Evolutionary conservation across 495 filamentous ascomycete species (phyloP).

Genomic region (Achaetomiella virescens): DNA sequence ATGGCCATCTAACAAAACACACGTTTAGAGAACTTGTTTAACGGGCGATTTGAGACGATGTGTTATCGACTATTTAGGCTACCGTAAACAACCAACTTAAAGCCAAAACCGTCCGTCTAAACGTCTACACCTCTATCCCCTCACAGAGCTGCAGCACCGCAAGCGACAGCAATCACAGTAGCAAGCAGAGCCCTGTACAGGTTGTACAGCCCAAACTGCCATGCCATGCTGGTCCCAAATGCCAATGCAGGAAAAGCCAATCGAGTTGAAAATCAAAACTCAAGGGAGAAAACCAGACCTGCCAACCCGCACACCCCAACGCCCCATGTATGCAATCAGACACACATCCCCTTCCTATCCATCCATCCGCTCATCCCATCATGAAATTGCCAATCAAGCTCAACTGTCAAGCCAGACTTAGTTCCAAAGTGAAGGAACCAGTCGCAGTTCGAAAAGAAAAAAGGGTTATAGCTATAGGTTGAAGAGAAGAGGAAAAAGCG

Average conservation of each 20-base stretch:
- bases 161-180: background rate
- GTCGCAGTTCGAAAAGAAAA: background rate
- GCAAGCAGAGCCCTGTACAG: background rate
- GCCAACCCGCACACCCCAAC: background rate
- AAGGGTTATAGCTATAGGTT: background rate
- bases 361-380: constrained; percentile 2
- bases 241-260: background rate
- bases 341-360: background rate
- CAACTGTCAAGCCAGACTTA: background rate
- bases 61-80: background rate
- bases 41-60: background rate
- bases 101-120: background rate
- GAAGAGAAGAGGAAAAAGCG: background rate
- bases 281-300: background rate
- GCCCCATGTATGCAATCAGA: constrained; percentile 9
- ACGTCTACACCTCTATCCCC: background rate
- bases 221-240: background rate
- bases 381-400: background rate
- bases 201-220: background rate
- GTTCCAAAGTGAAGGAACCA: background rate
- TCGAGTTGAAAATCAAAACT: background rate
- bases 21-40: too few relatives aligned
- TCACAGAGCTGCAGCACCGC: background rate
- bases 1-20: too few relatives aligned
- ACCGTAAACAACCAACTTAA: background rate